These are phyloP conservation scores for Emydomyces testavorans DNA, from an alignment of 2,329 filamentous ascomycete genomes.

Conservation along the genomic window DNA sequence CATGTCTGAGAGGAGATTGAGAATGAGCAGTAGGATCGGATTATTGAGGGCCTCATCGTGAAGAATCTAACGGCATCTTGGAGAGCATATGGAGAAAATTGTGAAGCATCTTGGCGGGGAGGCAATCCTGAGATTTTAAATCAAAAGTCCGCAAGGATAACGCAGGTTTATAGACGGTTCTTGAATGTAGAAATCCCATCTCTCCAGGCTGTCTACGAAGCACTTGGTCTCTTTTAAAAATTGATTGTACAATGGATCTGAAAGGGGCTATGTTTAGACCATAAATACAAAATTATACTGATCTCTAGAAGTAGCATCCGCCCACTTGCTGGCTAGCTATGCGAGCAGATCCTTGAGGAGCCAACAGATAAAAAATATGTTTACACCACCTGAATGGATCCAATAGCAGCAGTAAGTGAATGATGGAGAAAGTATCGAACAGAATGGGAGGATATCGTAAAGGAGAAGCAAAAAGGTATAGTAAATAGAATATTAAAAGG, in stretches of 20 bases:
- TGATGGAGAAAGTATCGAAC: too few species aligned
- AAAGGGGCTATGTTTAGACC: neutral
- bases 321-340: neutral
- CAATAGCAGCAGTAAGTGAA: neutral
- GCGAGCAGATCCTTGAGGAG: neutral
- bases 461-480: neutral
- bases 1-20: neutral
- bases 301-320: too few species aligned
- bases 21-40: neutral
- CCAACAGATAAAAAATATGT: too few species aligned
- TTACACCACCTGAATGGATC: neutral
- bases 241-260: too few species aligned
- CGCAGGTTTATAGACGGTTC: too few species aligned
- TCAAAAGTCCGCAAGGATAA: neutral
- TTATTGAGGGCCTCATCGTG: slow-evolving; percentile 5
- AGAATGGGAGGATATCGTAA: too few species aligned
- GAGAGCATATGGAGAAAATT: neutral
- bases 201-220: too few species aligned
- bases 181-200: too few species aligned
- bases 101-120: neutral
- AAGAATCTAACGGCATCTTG: neutral
- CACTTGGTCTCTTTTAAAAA: too few species aligned
- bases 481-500: neutral
- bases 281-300: neutral
- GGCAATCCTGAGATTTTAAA: neutral